A percentile compares a stretch with the other conserved stretches of the same genome.
Conservation (phyloP, 2,329 filamentous ascomycete genomes). For the Emmonsiellopsis sp. region DNA sequence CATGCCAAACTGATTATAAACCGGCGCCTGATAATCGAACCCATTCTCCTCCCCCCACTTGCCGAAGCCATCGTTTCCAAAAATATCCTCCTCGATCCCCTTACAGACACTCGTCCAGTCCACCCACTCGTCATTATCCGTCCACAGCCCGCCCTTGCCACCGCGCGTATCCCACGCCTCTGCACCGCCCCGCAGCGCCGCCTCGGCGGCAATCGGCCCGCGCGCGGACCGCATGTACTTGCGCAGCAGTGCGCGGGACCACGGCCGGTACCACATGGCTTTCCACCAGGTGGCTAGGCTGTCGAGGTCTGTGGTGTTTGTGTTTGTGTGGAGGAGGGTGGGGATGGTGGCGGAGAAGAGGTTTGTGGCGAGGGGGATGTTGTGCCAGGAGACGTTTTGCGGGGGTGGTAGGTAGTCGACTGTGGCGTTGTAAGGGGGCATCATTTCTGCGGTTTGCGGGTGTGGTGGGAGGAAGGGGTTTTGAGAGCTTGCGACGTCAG, state of each 20-base stretch:
- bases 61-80: constrained; percentile 37
- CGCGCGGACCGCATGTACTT: constrained; percentile 38
- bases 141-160: constrained; percentile 47
- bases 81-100: constrained; percentile 36
- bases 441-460: constrained; percentile 10
- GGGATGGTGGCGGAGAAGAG: constrained; percentile 39
- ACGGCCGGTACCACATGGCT: constrained; percentile 40
- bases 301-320: constrained; percentile 22
- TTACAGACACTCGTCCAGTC: constrained; percentile 40
- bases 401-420: constrained; percentile 36
- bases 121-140: constrained; percentile 39
- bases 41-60: constrained; percentile 26
- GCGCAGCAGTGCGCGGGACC: constrained; percentile 41
- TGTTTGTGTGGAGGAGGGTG: constrained; percentile 33
- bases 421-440: constrained; percentile 24
- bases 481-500: constrained; percentile 23
- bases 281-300: constrained; percentile 28
- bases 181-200: constrained; percentile 35
- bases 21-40: background rate
- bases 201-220: constrained; percentile 33
- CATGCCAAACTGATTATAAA: constrained; percentile 2
- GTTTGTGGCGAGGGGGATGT: constrained; percentile 39
- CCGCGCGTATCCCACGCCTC: constrained; percentile 42
- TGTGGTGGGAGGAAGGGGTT: constrained; percentile 26
- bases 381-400: constrained; percentile 31